Conservation (phyloP, 2,329 filamentous ascomycete species). For the Aspergillus fischeri region DNA sequence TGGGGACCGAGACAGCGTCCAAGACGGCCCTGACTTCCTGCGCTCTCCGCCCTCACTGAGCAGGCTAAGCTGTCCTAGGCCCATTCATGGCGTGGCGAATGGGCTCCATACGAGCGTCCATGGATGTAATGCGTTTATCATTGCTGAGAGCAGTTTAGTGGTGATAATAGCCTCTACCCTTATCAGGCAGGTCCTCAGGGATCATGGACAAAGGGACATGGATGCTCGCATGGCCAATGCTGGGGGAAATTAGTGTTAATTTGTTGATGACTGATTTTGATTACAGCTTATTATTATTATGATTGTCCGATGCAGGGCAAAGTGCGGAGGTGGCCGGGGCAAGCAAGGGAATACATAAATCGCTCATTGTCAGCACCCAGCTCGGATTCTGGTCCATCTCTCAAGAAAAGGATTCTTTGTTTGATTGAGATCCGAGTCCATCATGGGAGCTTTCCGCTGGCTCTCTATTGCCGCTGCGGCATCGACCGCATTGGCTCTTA, state of each 20-base stretch:
- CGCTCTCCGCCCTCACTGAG: neutral
- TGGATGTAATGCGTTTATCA: conserved; percentile 7
- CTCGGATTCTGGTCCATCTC: neutral
- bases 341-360: neutral
- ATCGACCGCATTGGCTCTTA: conserved; percentile 21
- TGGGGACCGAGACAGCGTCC: neutral
- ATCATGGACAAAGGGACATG: neutral
- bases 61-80: neutral
- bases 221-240: neutral
- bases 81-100: neutral
- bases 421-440: conserved; percentile 1
- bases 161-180: neutral
- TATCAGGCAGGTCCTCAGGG: conserved; percentile 1
- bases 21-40: neutral
- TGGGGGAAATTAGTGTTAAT: neutral
- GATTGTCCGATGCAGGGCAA: neutral
- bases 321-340: neutral
- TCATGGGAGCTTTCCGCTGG: conserved; percentile 24
- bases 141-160: neutral
- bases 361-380: neutral
- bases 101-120: neutral
- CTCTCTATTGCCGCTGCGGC: conserved; percentile 20
- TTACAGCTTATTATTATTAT: neutral
- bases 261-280: neutral
- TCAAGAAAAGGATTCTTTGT: neutral